Percentiles rank a stretch among this genome's conserved stretches.
phyloP scores from a whole-genome alignment of 1,284 basidiomycete genomes.

The Ceratobasidium sp. region DNA sequence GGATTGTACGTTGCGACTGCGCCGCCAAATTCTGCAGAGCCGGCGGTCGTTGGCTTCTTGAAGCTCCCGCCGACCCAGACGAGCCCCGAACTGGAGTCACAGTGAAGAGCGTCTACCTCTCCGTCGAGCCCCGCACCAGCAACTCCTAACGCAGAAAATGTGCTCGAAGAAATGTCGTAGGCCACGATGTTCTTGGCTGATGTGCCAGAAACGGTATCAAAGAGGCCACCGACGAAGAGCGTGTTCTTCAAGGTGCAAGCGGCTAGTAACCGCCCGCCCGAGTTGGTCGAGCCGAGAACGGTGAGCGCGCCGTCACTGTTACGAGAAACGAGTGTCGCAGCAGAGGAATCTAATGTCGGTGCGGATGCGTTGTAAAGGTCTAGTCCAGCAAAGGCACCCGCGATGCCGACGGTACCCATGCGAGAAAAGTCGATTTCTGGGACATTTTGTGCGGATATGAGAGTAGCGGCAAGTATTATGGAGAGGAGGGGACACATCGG shows the following conservation, averaged over 20 bases:
- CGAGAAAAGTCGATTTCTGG: constrained; percentile 90
- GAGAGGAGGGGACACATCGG: constrained; percentile 37
- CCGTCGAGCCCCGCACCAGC: constrained; percentile 72
- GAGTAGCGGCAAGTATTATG: constrained; percentile 24
- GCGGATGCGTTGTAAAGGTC: constrained; percentile 68
- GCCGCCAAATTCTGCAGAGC: constrained; percentile 64
- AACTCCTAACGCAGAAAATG: constrained; percentile 72
- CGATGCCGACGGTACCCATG: constrained; percentile 90
- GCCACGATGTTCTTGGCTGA: constrained; percentile 77
- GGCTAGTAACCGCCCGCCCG: constrained; percentile 75
- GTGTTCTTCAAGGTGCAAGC: constrained; percentile 73
- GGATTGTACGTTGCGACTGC: constrained; percentile 86
- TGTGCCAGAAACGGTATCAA: constrained; percentile 73
- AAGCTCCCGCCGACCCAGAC: constrained; percentile 92
- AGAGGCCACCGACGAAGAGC: constrained; percentile 83
- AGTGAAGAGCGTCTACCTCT: constrained; percentile 81
- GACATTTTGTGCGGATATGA: constrained; percentile 53
- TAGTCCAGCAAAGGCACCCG: constrained; percentile 88
- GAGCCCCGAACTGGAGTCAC: constrained; percentile 77
- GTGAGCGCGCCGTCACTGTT: constrained; percentile 72
- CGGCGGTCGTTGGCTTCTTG: constrained; percentile 54
- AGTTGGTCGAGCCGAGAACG: constrained; percentile 75
- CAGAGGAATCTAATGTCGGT: constrained; percentile 72
- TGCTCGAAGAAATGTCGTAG: constrained; percentile 71
- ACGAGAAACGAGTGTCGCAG: constrained; percentile 78